These are phyloP conservation scores for Mucor circinelloides DNA, from an alignment of 371 early-diverging fungal species.

Conservation along the genomic window DNA sequence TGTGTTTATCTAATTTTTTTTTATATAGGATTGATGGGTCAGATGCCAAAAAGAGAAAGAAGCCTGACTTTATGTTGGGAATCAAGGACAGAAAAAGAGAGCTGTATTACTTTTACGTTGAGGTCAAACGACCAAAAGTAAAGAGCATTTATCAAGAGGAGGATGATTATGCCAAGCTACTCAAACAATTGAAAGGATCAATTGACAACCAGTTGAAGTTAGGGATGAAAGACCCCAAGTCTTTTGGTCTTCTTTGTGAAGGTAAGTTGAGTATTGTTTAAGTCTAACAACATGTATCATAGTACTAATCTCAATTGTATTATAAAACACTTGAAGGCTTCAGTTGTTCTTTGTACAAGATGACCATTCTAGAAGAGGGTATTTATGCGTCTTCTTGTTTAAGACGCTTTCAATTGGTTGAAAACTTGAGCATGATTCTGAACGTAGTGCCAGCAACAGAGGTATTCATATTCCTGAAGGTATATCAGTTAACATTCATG, in stretches of 20 bases:
- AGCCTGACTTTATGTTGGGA: not conserved
- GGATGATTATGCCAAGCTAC: conserved; percentile 8
- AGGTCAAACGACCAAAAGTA: conserved; percentile 4
- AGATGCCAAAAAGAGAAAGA: not conserved
- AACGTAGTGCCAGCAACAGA: too few relatives aligned
- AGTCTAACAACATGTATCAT: not conserved
- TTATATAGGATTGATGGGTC: not conserved
- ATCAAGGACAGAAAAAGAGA: not conserved
- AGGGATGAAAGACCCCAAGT: conserved; percentile 12
- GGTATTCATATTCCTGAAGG: too few relatives aligned
- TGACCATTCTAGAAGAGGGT: conserved; percentile 19
- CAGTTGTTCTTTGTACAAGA: conserved; percentile 13
- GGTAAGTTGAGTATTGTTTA: not conserved
- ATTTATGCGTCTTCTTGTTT: conserved; percentile 7
- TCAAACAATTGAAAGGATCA: conserved; percentile 19
- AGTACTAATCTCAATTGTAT: not conserved
- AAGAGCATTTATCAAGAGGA: conserved; percentile 14
- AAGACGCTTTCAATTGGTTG: too few relatives aligned
- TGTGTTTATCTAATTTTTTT: not conserved
- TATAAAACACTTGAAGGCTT: conserved; percentile 9
- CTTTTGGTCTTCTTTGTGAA: conserved; percentile 16
- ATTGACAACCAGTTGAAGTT: conserved; percentile 10
- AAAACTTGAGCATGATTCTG: too few relatives aligned
- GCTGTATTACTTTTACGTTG: conserved; percentile 3
- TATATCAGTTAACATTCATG: too few relatives aligned